Evolutionary conservation across 768 basidiomycete species (phyloP).

Genomic region (Kwoniella dejecticola): DNA sequence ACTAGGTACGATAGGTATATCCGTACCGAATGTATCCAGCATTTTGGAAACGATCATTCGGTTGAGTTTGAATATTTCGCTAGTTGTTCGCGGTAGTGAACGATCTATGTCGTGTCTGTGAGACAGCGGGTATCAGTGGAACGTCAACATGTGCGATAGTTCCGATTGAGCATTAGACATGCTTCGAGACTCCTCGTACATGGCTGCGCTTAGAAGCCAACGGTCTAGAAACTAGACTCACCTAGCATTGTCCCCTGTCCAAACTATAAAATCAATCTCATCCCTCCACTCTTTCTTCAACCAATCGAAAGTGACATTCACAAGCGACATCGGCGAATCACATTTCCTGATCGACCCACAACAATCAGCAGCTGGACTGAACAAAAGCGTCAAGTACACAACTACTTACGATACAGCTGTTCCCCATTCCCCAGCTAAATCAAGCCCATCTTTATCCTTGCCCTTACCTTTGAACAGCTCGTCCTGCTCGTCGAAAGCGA

Average conservation of each 20-base stretch:
- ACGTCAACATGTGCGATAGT: not conserved
- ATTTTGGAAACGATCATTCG: conserved; percentile 68
- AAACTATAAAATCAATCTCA: conserved; percentile 88
- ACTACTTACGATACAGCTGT: conserved; percentile 49
- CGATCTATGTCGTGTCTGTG: conserved; percentile 81
- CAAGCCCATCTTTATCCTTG: conserved; percentile 22
- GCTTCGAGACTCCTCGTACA: too few species aligned
- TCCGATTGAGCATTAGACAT: too few species aligned
- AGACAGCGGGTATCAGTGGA: not conserved
- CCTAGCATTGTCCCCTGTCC: conserved; percentile 59
- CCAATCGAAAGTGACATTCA: conserved; percentile 78
- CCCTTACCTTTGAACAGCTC: conserved; percentile 6
- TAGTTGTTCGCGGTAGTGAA: conserved; percentile 73
- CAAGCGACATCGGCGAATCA: conserved; percentile 76
- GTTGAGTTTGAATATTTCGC: conserved; percentile 78
- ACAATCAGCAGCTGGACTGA: conserved; percentile 1
- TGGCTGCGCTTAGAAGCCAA: too few species aligned
- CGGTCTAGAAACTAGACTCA: conserved; percentile 18
- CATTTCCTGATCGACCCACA: conserved; percentile 55
- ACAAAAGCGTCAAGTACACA: not conserved
- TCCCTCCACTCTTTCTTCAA: conserved; percentile 75
- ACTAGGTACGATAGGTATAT: conserved; percentile 76
- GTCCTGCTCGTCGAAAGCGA: conserved; percentile 16
- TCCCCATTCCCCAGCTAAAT: conserved; percentile 52
- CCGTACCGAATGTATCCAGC: conserved; percentile 68